These are phyloP conservation scores for Scenedesmus sp. DNA, from an alignment of 163 green algal species.

Conservation along the genomic window DNA sequence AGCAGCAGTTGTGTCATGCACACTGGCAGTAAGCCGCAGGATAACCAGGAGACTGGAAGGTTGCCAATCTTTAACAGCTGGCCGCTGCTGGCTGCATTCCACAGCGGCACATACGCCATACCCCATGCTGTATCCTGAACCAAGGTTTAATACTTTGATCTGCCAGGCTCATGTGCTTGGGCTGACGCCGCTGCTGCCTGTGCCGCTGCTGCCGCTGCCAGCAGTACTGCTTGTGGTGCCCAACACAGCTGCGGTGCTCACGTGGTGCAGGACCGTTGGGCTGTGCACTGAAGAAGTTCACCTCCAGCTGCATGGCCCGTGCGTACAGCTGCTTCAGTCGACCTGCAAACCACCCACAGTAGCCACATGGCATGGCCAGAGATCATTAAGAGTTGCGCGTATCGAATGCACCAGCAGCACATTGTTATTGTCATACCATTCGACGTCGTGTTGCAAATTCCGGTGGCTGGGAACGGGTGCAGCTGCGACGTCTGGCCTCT, in stretches of 20 bases:
- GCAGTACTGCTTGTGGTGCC: not conserved
- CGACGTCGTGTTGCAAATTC: not conserved
- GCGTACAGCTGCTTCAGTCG: conserved; percentile 69
- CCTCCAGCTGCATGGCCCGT: conserved; percentile 77
- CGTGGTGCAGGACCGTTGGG: conserved; percentile 54
- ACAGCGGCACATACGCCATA: no score
- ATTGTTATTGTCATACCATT: not conserved
- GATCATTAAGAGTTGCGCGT: not conserved
- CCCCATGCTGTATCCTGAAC: no score
- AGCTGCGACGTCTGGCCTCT: not conserved
- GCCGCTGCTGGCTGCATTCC: no score
- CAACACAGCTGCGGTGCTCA: conserved; percentile 12
- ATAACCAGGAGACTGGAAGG: no score
- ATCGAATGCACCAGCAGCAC: not conserved
- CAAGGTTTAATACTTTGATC: no score
- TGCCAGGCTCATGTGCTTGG: not conserved
- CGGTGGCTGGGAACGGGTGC: not conserved
- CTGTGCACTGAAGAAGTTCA: conserved; percentile 79
- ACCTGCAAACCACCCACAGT: conserved; percentile 53
- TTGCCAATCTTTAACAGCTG: no score
- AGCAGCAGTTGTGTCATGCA: not conserved
- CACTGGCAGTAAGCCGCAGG: not conserved
- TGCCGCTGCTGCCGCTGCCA: not conserved
- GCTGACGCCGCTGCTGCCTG: not conserved
- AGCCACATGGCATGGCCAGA: not conserved